Conservation (phyloP, 1,284 basidiomycete species). For the Apiotrichum akiyoshidainum region DNA sequence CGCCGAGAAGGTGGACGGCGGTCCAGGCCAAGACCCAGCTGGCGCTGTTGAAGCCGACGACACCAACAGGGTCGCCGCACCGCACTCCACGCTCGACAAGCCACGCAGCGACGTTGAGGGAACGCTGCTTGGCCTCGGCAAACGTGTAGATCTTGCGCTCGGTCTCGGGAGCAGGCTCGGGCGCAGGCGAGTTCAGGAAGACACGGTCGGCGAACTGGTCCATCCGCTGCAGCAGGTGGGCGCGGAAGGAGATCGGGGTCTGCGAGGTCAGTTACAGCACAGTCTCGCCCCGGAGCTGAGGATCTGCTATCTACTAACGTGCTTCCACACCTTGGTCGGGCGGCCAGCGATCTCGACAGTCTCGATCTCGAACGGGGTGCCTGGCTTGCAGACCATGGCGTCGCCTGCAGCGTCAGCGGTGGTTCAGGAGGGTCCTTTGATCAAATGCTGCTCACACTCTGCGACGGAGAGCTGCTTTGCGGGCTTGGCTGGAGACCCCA, state of each 20-base stretch:
- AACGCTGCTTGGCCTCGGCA: slow-evolving; percentile 25
- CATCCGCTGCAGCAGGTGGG: slow-evolving; percentile 28
- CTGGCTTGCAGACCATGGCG: slow-evolving; percentile 36
- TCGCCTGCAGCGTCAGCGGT: slow-evolving; percentile 30
- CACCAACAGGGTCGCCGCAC: slow-evolving; percentile 32
- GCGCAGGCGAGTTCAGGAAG: slow-evolving; percentile 36
- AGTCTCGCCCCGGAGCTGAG: too few relatives aligned
- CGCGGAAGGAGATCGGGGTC: slow-evolving; percentile 36
- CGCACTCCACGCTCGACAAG: slow-evolving; percentile 31
- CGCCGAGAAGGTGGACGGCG: slow-evolving; percentile 41
- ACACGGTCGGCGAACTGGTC: slow-evolving; percentile 24
- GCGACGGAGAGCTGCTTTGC: too few relatives aligned
- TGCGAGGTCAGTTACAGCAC: slow-evolving; percentile 6
- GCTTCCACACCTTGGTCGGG: slow-evolving; percentile 35
- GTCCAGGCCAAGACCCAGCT: slow-evolving; percentile 36
- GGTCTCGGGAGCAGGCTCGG: slow-evolving; percentile 2
- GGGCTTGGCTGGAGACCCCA: too few relatives aligned
- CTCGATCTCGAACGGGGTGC: slow-evolving; percentile 40
- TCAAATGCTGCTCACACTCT: too few relatives aligned
- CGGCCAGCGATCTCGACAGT: slow-evolving; percentile 27
- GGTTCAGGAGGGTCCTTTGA: too few relatives aligned
- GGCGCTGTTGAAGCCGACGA: slow-evolving; percentile 38
- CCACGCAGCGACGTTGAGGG: slow-evolving; percentile 32
- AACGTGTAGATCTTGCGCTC: slow-evolving; percentile 30
- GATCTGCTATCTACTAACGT: slow-evolving; percentile 28